A percentile compares a stretch with the other conserved stretches of the same genome.
Conservation (phyloP, 345 rosid genomes). For the Noccaea caerulescens region DNA sequence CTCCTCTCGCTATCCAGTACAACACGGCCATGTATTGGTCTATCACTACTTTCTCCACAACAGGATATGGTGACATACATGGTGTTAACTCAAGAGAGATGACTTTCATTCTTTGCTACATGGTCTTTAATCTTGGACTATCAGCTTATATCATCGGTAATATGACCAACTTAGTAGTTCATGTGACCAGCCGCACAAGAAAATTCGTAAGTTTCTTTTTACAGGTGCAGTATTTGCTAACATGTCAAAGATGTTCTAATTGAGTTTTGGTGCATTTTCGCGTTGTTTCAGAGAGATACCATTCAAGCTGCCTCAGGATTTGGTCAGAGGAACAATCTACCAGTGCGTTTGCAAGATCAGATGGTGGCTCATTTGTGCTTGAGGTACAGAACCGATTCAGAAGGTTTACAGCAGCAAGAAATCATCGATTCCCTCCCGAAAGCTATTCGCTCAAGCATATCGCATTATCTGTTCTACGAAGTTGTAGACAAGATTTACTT, state of each 20-base stretch:
- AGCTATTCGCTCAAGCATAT: slow-evolving; percentile 85
- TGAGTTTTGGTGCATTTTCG: slow-evolving; percentile 4
- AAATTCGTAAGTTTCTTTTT: slow-evolving; percentile 63
- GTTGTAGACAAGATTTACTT: slow-evolving; percentile 76
- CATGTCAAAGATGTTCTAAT: too few relatives aligned
- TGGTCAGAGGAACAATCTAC: slow-evolving; percentile 76
- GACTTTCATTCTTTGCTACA: slow-evolving; percentile 60
- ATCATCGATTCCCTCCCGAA: slow-evolving; percentile 79
- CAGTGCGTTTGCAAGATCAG: slow-evolving; percentile 80
- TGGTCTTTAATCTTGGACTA: slow-evolving; percentile 77
- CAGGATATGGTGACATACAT: slow-evolving; percentile 91
- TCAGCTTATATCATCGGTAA: slow-evolving; percentile 81
- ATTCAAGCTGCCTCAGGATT: slow-evolving; percentile 81
- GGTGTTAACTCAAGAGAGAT: slow-evolving; percentile 67
- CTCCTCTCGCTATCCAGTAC: slow-evolving; percentile 50
- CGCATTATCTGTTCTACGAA: slow-evolving; percentile 73
- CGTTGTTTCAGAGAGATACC: slow-evolving; percentile 70
- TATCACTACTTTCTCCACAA: slow-evolving; percentile 73
- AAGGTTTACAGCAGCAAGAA: slow-evolving; percentile 94
- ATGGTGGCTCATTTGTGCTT: slow-evolving; percentile 90
- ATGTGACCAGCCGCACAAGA: slow-evolving; percentile 77
- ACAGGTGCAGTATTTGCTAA: too few relatives aligned
- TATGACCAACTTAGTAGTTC: slow-evolving; percentile 89
- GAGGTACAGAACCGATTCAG: slow-evolving; percentile 80
- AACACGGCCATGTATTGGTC: slow-evolving; percentile 83